phyloP scores from a whole-genome alignment of 2,329 filamentous ascomycete species.

The Ophiocordyceps australis region DNA sequence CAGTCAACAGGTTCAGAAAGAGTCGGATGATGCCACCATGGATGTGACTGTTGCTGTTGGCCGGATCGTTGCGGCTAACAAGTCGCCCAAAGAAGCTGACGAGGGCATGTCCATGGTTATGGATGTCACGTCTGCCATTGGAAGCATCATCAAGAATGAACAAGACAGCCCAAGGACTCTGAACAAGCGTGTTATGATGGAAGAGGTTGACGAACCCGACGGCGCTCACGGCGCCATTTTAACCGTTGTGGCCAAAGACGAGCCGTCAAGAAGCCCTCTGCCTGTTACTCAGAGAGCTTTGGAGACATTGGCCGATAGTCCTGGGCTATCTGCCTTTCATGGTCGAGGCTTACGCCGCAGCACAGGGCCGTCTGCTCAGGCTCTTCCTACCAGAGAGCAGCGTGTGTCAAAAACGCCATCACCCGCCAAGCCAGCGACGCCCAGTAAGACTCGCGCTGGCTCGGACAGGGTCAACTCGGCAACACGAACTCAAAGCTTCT shows the following conservation, averaged over 20 bases:
- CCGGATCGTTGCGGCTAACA: constrained; percentile 23
- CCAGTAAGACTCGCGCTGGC: constrained; percentile 1
- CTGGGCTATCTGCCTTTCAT: constrained; percentile 33
- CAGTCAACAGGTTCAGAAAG: constrained; percentile 12
- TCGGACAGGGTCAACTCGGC: too few relatives aligned
- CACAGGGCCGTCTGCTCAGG: constrained; percentile 14
- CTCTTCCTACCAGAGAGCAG: constrained; percentile 3
- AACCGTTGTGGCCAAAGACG: constrained; percentile 7
- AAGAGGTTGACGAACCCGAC: constrained; percentile 33
- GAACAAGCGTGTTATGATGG: constrained; percentile 39
- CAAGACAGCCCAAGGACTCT: constrained; percentile 13
- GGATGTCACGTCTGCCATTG: constrained; percentile 49
- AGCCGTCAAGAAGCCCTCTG: constrained; percentile 5
- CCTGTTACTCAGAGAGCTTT: constrained; percentile 12
- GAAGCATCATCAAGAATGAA: constrained; percentile 34
- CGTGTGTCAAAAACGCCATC: constrained; percentile 4
- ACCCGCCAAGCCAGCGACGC: constrained; percentile 4
- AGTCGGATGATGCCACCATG: constrained; percentile 15
- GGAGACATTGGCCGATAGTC: constrained; percentile 24
- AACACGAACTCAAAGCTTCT: constrained; percentile 1
- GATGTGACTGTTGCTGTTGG: constrained; percentile 43
- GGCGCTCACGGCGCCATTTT: constrained; percentile 18
- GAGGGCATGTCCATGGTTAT: constrained; percentile 33
- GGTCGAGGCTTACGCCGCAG: constrained; percentile 31
- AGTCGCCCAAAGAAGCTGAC: constrained; percentile 2